Conservation (phyloP, 352 stramenopile genomes). For the Phytophthora idaei region DNA sequence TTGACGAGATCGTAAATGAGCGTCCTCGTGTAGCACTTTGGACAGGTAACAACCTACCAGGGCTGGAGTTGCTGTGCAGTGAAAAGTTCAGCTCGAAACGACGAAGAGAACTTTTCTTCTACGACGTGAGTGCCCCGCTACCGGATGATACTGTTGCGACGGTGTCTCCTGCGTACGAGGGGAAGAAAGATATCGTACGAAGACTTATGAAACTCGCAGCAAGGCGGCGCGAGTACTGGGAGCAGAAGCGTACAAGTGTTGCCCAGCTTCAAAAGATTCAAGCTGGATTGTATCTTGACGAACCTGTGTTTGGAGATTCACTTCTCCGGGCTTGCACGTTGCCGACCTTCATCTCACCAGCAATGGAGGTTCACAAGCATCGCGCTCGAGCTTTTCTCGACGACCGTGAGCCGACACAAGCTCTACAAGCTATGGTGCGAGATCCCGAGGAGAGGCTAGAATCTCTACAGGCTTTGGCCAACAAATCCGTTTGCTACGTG, state of each 20-base stretch:
- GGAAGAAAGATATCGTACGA: constrained; percentile 47
- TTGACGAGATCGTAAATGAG: constrained; percentile 48
- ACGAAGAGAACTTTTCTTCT: constrained; percentile 50
- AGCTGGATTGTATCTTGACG: constrained; percentile 40
- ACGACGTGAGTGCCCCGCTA: constrained; percentile 46
- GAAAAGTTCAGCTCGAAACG: constrained; percentile 40
- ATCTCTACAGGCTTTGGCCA: constrained; percentile 50
- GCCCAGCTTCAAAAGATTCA: constrained; percentile 33
- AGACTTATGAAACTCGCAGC: constrained; percentile 41
- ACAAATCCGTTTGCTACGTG: constrained; percentile 77
- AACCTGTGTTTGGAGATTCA: constrained; percentile 56
- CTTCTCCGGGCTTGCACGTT: constrained; percentile 55
- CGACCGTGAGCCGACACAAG: constrained; percentile 38
- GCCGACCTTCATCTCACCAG: constrained; percentile 71
- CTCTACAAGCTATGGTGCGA: constrained; percentile 57
- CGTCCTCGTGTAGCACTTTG: constrained; percentile 45
- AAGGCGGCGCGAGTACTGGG: constrained; percentile 43
- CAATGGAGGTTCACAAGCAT: constrained; percentile 73
- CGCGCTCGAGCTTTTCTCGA: constrained; percentile 30
- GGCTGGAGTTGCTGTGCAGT: constrained; percentile 42
- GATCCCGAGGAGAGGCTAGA: constrained; percentile 50
- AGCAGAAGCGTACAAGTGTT: constrained; percentile 40
- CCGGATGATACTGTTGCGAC: constrained; percentile 31
- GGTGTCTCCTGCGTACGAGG: constrained; percentile 22
- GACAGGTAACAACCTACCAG: constrained; percentile 45